Base-by-base conservation (phyloP, 495 filamentous ascomycete species). In the Paragyromitra xinjiangensis region DNA sequence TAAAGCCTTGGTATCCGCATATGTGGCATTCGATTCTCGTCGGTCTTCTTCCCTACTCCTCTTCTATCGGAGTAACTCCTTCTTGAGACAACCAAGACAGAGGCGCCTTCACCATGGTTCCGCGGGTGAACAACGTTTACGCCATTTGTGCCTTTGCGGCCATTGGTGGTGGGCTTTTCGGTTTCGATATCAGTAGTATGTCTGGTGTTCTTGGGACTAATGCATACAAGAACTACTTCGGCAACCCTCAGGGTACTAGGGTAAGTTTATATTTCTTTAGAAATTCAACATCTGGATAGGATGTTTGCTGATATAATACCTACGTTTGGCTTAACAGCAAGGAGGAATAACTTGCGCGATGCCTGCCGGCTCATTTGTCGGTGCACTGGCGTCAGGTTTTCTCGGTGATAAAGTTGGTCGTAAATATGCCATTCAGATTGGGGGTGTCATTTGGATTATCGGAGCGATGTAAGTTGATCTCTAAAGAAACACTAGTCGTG, bases 181-280 rank as follows among this genome's bases (percentile, higher is more conserved):
- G 91, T 81, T 93, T 92, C 84, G 91, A 93, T 82, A 92, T 93
- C 81, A 87, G 86, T 45, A 89, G 87, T 51, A 91, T 93, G 90
- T 88, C 87, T 65, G 91, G 90, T 66, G 90, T 92, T 78, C 84
- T 91, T 26, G 90, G 87, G 11, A 90, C 88, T 5, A 81, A 85
- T 69, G 88, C 88, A 12, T 91, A 91, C 84, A 88, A 87, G 83
- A 84, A 85, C 63, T 91, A 90, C 81, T 91, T 91, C 83, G 74
- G 84, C 70, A 83, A 89, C 65, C 88, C 87, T 22, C 69, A 75
- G 55, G 81, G 51, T 14, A 63, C 51, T 16, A 76, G 24, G 63
- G 78, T 83, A 81, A 26, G 81, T 73, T 37, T 26, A 55, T 40
- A 56, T 44, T 29, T 44, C 45, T 44, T 39, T 1, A 19, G 11